Conservation (phyloP, 169 alveolate species). For the Plasmodium vivax region DNA sequence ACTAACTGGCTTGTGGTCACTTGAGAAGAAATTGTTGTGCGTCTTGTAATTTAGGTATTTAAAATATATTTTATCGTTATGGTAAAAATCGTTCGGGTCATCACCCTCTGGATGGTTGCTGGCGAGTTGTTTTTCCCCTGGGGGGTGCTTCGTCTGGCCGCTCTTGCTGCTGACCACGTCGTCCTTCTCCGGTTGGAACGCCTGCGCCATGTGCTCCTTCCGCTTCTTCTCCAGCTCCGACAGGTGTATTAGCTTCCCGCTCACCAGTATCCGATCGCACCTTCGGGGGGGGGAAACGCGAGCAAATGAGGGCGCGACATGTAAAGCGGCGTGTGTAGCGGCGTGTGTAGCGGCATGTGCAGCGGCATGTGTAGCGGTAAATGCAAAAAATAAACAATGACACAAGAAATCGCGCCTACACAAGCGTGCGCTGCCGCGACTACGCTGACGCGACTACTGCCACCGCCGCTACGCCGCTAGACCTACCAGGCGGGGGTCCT, state of each 20-base stretch:
- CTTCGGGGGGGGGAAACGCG: not conserved
- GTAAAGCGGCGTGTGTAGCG: not conserved
- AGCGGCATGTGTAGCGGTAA: not conserved
- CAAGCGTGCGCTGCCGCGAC: not conserved
- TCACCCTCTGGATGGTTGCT: not conserved
- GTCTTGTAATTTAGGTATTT: slow-evolving; percentile 78
- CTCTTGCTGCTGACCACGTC: not conserved
- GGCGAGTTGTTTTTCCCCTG: not conserved
- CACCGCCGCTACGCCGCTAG: not conserved
- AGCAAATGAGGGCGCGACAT: not conserved
- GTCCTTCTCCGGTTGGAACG: not conserved
- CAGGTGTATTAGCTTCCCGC: slow-evolving; percentile 68
- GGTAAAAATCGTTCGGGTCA: slow-evolving; percentile 26
- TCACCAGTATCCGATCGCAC: slow-evolving; percentile 64
- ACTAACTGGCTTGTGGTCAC: slow-evolving; percentile 89
- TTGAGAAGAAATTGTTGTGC: slow-evolving; percentile 79
- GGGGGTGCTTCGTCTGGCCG: not conserved
- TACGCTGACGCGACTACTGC: not conserved
- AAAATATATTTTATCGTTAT: slow-evolving; percentile 73
- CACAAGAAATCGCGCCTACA: not conserved
- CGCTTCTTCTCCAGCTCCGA: slow-evolving; percentile 71
- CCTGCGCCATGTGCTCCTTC: not conserved
- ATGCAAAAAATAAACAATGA: not conserved
- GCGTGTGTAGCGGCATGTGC: not conserved
- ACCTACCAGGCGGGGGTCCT: slow-evolving; percentile 72